phyloP scores from a whole-genome alignment of 2,329 filamentous ascomycete genomes.

The Claviceps pusilla region DNA sequence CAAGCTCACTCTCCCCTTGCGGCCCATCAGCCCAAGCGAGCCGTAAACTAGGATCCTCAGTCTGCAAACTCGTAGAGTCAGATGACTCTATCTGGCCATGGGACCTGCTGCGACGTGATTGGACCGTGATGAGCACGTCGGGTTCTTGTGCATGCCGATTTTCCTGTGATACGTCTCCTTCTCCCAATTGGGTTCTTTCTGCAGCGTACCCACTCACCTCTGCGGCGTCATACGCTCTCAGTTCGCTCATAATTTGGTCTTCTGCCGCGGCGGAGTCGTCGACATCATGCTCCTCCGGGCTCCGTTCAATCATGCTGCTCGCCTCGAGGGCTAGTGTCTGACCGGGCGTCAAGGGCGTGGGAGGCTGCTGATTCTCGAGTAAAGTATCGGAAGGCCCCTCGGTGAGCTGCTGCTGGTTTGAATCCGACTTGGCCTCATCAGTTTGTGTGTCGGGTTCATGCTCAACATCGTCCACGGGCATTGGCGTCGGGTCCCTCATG shows the following conservation, averaged over 20 bases:
- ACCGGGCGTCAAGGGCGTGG: background rate
- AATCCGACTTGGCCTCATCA: background rate
- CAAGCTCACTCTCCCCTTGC: background rate
- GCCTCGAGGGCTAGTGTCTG: background rate
- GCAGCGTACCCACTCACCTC: slow-evolving; percentile 3
- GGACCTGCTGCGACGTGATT: slow-evolving; percentile 17
- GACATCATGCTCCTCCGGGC: background rate
- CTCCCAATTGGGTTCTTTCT: background rate
- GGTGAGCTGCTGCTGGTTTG: background rate
- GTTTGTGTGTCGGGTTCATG: background rate
- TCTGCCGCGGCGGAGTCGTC: slow-evolving; percentile 7
- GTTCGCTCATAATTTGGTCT: slow-evolving; percentile 12
- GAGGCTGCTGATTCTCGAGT: background rate
- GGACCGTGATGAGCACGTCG: slow-evolving; percentile 15
- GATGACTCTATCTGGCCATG: slow-evolving; percentile 12
- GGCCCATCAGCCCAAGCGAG: slow-evolving; percentile 10
- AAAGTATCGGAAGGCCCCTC: no score
- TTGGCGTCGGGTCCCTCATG: slow-evolving; percentile 4
- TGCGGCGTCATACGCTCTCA: slow-evolving; percentile 4
- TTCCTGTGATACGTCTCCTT: background rate
- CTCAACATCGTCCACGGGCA: background rate
- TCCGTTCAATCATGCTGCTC: background rate
- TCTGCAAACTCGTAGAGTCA: slow-evolving; percentile 10
- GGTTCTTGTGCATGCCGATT: slow-evolving; percentile 5
- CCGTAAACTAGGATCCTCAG: slow-evolving; percentile 16